A percentile compares a stretch with the other conserved stretches of the same genome.
Conservation (phyloP, 805 yeast species). For the Kluyveromyces aestuarii region DNA sequence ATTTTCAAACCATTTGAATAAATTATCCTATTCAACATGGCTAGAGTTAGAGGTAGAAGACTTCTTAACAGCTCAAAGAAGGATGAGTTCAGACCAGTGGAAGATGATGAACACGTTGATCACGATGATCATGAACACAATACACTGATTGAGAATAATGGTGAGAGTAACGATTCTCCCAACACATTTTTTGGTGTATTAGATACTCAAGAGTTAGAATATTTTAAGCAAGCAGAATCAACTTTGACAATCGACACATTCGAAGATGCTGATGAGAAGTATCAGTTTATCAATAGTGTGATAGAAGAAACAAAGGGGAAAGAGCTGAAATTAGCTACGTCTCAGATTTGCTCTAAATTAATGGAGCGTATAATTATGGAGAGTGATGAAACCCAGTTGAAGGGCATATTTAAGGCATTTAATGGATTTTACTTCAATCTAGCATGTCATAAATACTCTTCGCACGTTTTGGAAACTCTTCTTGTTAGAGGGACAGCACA, state of each 20-base stretch:
- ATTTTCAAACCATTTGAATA: no score
- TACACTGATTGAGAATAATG: slow-evolving; percentile 6
- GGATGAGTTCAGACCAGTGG: slow-evolving; percentile 14
- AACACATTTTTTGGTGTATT: slow-evolving; percentile 76
- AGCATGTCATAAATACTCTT: slow-evolving; percentile 81
- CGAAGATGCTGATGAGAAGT: slow-evolving; percentile 54
- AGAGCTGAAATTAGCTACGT: slow-evolving; percentile 84
- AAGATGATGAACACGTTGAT: slow-evolving; percentile 6
- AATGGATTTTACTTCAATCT: slow-evolving; percentile 67
- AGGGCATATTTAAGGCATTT: slow-evolving; percentile 55
- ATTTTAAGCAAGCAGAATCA: slow-evolving; percentile 88
- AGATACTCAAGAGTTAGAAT: slow-evolving; percentile 76
- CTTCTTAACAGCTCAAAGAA: slow-evolving; percentile 23
- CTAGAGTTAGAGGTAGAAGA: slow-evolving; percentile 37
- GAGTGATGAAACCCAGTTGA: slow-evolving; percentile 57
- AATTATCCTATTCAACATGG: slow-evolving; percentile 1
- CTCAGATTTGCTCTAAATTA: slow-evolving; percentile 89
- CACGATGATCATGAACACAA: neutral
- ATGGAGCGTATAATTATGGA: slow-evolving; percentile 75
- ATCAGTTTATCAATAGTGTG: slow-evolving; percentile 64
- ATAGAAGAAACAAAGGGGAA: slow-evolving; percentile 82
- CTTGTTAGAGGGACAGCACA: slow-evolving; percentile 65
- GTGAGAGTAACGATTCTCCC: slow-evolving; percentile 18
- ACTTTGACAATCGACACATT: slow-evolving; percentile 76
- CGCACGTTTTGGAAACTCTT: slow-evolving; percentile 87